phyloP scores from a whole-genome alignment of 1,284 basidiomycete genomes.

The Apiotrichum veenhuisii region DNA sequence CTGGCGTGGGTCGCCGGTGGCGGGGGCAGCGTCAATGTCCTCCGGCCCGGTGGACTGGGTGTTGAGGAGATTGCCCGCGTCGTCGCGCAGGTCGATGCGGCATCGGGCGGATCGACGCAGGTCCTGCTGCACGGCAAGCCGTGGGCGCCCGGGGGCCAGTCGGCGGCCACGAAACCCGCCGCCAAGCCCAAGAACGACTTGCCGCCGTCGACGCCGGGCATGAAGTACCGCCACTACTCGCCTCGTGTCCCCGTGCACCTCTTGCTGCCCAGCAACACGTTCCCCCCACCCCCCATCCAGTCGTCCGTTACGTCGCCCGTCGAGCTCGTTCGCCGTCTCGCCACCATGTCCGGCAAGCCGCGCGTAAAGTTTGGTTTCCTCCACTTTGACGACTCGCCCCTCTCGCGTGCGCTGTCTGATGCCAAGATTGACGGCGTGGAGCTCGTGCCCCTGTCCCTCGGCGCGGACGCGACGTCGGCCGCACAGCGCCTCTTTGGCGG shows the following conservation, averaged over 20 bases:
- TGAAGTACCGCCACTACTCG: slow-evolving; percentile 99
- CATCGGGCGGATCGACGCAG: slow-evolving; percentile 30
- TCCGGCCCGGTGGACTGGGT: slow-evolving; percentile 88
- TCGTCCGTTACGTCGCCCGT: slow-evolving; percentile 12
- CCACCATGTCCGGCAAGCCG: neutral
- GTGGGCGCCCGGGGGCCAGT: slow-evolving; percentile 12
- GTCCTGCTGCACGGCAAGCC: slow-evolving; percentile 34
- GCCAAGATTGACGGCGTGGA: slow-evolving; percentile 1
- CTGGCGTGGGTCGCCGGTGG: slow-evolving; percentile 57
- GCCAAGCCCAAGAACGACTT: slow-evolving; percentile 7
- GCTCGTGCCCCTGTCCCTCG: slow-evolving; percentile 55
- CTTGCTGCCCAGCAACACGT: slow-evolving; percentile 56
- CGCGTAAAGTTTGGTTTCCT: slow-evolving; percentile 61
- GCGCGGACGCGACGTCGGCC: slow-evolving; percentile 64
- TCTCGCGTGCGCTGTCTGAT: slow-evolving; percentile 15
- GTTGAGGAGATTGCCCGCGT: slow-evolving; percentile 76
- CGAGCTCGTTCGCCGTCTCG: slow-evolving; percentile 6
- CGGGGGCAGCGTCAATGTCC: slow-evolving; percentile 66
- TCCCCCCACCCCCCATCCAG: slow-evolving; percentile 50
- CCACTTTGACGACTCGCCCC: slow-evolving; percentile 60
- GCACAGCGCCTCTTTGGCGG: slow-evolving; percentile 86
- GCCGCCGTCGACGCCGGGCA: slow-evolving; percentile 93
- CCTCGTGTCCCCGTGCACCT: slow-evolving; percentile 79
- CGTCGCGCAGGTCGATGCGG: slow-evolving; percentile 51
- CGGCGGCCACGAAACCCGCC: neutral